phyloP scores from a whole-genome alignment of 208 protist species.

The Leishmania mexicana region DNA sequence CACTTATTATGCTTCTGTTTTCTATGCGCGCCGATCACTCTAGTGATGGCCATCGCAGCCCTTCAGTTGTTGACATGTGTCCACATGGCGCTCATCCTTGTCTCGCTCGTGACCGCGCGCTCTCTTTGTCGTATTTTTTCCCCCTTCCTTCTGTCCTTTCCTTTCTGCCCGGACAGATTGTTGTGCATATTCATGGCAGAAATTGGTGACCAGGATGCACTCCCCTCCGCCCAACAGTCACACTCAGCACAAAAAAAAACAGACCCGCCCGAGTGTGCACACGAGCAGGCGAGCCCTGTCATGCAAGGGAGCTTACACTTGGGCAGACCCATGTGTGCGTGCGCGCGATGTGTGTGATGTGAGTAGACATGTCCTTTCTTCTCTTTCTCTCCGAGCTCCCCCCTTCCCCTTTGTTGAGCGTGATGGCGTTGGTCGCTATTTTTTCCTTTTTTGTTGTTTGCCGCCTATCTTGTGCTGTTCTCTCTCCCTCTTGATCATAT shows the following conservation, averaged over 20 bases:
- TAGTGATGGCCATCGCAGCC: not conserved
- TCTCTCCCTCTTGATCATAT: slow-evolving; percentile 4
- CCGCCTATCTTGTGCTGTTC: not conserved
- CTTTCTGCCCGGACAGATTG: not conserved
- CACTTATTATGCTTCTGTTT: not conserved
- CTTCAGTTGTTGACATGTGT: not conserved
- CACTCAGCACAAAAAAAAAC: not conserved
- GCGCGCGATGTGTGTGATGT: not conserved
- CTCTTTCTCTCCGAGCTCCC: not conserved
- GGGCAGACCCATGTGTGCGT: not conserved
- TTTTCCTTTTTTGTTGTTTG: not conserved
- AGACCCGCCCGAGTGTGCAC: not conserved
- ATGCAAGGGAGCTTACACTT: not conserved
- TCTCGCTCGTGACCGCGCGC: not conserved
- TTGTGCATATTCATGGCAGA: not conserved
- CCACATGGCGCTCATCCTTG: not conserved
- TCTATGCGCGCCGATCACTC: not conserved
- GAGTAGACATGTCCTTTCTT: not conserved
- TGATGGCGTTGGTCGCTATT: not conserved
- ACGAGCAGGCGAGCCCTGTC: not conserved
- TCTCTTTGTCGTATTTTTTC: not conserved
- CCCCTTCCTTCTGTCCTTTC: not conserved
- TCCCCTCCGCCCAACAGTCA: not conserved
- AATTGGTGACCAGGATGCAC: not conserved
- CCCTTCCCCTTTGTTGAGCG: not conserved